Evolutionary conservation across 768 basidiomycete genomes (phyloP).

Genomic region (Coprinopsis marcescibilis): DNA sequence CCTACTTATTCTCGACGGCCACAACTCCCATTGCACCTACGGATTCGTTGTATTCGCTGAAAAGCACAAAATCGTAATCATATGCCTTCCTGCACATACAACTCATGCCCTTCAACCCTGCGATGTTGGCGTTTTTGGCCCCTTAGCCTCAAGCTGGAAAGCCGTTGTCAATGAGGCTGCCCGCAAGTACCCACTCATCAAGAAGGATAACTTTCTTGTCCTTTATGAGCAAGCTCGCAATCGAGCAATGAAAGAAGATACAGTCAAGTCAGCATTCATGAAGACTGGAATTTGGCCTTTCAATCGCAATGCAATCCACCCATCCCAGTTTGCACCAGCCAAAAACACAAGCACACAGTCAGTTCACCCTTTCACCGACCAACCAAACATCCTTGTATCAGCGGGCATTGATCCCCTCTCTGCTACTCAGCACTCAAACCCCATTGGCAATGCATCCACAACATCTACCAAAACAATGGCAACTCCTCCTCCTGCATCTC

Average conservation of each 20-base stretch:
- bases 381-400: slow-evolving; percentile 11
- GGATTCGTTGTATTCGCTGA: slow-evolving; percentile 22
- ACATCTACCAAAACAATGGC: no score
- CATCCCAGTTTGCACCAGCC: slow-evolving; percentile 18
- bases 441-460: no score
- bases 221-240: slow-evolving; percentile 20
- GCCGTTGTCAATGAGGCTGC: slow-evolving; percentile 14
- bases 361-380: slow-evolving; percentile 18
- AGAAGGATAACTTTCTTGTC: slow-evolving; percentile 23
- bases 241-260: slow-evolving; percentile 19
- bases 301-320: slow-evolving; percentile 17
- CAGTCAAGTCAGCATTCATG: slow-evolving; percentile 24
- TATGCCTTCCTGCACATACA: slow-evolving; percentile 32
- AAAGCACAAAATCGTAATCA: slow-evolving; percentile 21
- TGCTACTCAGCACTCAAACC: not conserved
- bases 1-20: slow-evolving; percentile 33
- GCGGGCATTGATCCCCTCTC: not conserved
- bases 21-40: slow-evolving; percentile 29
- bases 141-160: slow-evolving; percentile 21
- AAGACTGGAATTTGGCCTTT: slow-evolving; percentile 27
- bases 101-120: slow-evolving; percentile 32
- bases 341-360: slow-evolving; percentile 22
- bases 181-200: slow-evolving; percentile 15
- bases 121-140: slow-evolving; percentile 34
- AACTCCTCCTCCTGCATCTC: no score